phyloP scores from a whole-genome alignment of 2,329 filamentous ascomycete genomes.

The Coniochaeta prunicola region DNA sequence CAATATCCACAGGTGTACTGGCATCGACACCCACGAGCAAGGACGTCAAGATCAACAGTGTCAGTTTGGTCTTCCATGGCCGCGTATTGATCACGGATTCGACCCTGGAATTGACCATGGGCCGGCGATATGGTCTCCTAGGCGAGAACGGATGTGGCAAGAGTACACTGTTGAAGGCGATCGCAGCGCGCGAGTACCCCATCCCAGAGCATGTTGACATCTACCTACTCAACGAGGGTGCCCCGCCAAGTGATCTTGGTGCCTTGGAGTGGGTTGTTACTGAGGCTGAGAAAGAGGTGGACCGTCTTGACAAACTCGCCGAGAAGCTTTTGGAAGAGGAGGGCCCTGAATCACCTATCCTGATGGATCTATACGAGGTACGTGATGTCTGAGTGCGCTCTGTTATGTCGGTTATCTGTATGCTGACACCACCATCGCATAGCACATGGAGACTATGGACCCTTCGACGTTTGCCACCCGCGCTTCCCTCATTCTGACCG shows the following conservation, averaged over 20 bases:
- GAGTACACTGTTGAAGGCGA: slow-evolving; percentile 93
- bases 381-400: slow-evolving; percentile 22
- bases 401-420: not conserved
- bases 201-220: slow-evolving; percentile 96
- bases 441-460: slow-evolving; percentile 97
- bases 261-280: slow-evolving; percentile 96
- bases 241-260: slow-evolving; percentile 78
- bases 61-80: slow-evolving; percentile 94
- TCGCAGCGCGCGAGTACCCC: slow-evolving; percentile 87
- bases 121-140: slow-evolving; percentile 86
- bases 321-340: slow-evolving; percentile 88
- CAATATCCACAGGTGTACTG: slow-evolving; percentile 70
- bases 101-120: slow-evolving; percentile 86
- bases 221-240: slow-evolving; percentile 96
- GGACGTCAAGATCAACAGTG: slow-evolving; percentile 95
- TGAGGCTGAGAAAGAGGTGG: slow-evolving; percentile 89
- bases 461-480: slow-evolving; percentile 94
- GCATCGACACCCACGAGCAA: slow-evolving; percentile 76
- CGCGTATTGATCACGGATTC: slow-evolving; percentile 92
- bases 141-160: slow-evolving; percentile 99
- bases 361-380: slow-evolving; percentile 95
- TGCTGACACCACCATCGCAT: not conserved
- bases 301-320: slow-evolving; percentile 78
- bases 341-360: slow-evolving; percentile 80
- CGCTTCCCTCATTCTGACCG: slow-evolving; percentile 92